Evolutionary conservation across 139 green algal species (phyloP).

Genomic region (Klebsormidium nitens): DNA sequence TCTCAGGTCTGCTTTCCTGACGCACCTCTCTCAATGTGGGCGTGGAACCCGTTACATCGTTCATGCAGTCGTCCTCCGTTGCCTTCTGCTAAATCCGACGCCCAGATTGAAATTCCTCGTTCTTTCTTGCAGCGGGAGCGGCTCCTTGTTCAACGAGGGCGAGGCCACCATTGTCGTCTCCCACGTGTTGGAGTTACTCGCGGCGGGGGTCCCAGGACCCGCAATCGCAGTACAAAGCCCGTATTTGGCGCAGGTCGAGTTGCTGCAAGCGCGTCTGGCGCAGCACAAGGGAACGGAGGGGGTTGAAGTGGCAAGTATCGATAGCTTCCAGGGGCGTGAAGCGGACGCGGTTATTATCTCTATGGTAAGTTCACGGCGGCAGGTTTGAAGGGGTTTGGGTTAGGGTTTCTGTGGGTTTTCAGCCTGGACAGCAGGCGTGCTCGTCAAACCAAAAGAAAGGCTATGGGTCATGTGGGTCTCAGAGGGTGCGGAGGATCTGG

Average conservation of each 20-base stretch:
- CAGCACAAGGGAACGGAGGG: not conserved
- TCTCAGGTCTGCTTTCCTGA: too few species aligned
- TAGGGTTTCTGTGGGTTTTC: too few species aligned
- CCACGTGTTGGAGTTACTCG: conserved; percentile 35
- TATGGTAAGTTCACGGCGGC: conserved; percentile 23
- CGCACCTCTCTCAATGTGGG: too few species aligned
- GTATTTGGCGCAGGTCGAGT: conserved; percentile 45
- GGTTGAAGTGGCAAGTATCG: conserved; percentile 35
- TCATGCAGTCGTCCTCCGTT: too few species aligned
- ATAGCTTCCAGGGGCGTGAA: conserved; percentile 45
- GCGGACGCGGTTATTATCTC: conserved; percentile 44
- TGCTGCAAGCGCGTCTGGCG: conserved; percentile 28
- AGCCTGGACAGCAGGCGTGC: too few species aligned
- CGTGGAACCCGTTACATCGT: too few species aligned
- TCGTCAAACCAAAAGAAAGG: too few species aligned
- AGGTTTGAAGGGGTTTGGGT: too few species aligned
- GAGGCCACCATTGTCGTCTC: conserved; percentile 35
- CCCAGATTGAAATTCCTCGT: too few species aligned
- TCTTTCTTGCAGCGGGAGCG: not conserved
- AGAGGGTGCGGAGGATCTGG: too few species aligned
- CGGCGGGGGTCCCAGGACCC: conserved; percentile 10
- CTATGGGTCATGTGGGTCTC: too few species aligned
- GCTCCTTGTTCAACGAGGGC: conserved; percentile 38
- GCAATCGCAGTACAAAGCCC: conserved; percentile 39
- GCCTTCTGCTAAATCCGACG: too few species aligned